A percentile compares a stretch with the other conserved stretches of the same genome.
Conservation (phyloP, 108 stramenopile genomes). For the Chaetoceros tenuissimus region DNA sequence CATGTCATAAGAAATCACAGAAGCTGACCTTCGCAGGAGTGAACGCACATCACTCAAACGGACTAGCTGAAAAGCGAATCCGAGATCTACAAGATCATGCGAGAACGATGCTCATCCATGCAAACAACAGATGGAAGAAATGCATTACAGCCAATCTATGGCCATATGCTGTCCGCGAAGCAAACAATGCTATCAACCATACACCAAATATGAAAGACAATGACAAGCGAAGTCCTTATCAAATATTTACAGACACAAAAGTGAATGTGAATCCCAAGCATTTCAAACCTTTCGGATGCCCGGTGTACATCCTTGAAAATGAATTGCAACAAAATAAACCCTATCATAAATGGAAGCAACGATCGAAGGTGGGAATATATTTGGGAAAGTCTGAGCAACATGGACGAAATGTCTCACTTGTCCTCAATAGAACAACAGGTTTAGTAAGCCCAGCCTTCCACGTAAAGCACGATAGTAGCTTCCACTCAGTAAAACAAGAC, state of each 20-base stretch:
- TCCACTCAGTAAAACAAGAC: neutral
- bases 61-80: conserved; percentile 33
- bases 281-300: conserved; percentile 7
- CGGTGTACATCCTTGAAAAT: conserved; percentile 10
- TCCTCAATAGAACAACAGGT: neutral
- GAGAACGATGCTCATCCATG: conserved; percentile 39
- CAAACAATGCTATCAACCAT: conserved; percentile 13
- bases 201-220: conserved; percentile 9
- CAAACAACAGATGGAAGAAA: conserved; percentile 27
- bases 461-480: neutral
- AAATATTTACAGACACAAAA: neutral
- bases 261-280: conserved; percentile 3
- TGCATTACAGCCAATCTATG: conserved; percentile 28
- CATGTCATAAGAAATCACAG: conserved; percentile 13
- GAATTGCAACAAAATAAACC: neutral
- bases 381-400: neutral
- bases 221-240: conserved; percentile 1
- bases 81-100: conserved; percentile 28
- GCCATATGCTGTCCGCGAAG: conserved; percentile 32
- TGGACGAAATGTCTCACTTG: neutral
- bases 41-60: conserved; percentile 44
- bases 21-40: conserved; percentile 34
- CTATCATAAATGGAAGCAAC: neutral
- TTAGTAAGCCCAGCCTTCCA: neutral
- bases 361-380: too few species aligned